phyloP scores from a whole-genome alignment of 306 rosid genomes.

The Castanea crenata region DNA sequence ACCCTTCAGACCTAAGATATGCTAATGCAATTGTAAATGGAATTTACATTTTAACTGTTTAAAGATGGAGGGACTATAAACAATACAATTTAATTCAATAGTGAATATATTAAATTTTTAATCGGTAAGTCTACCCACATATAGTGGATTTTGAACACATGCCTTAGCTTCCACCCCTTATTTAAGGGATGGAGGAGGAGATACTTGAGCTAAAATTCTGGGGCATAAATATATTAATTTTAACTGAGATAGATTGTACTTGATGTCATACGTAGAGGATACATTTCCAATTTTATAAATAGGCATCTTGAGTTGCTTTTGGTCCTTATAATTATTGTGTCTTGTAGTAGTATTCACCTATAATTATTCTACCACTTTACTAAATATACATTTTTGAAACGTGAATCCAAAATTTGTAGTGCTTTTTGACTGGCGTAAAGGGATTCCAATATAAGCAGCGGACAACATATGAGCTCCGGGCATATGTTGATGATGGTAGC shows the following conservation, averaged over 20 bases:
- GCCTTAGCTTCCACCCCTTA: too few species aligned
- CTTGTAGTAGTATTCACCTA: neutral
- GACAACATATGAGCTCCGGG: conserved; percentile 69
- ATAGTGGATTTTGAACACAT: too few species aligned
- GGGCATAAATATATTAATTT: neutral
- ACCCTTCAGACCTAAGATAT: neutral
- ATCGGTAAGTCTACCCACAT: too few species aligned
- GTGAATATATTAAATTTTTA: too few species aligned
- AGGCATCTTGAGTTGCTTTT: neutral
- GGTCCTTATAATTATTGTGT: too few species aligned
- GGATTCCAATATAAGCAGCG: conserved; percentile 65
- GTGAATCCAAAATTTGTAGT: conserved; percentile 48
- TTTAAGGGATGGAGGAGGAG: too few species aligned
- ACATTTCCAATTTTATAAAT: neutral
- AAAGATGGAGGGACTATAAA: neutral
- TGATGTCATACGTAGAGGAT: neutral
- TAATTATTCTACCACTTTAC: neutral
- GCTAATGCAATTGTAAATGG: neutral
- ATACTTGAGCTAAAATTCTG: too few species aligned
- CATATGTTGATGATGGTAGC: conserved; percentile 86
- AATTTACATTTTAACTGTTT: neutral
- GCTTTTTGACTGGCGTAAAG: conserved; percentile 90
- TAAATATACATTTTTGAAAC: conserved; percentile 12
- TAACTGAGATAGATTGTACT: neutral
- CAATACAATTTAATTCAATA: neutral